Percentiles rank a stretch among this genome's conserved stretches.
phyloP scores from a whole-genome alignment of 2,329 filamentous ascomycete species.

The Huntiella savannae region DNA sequence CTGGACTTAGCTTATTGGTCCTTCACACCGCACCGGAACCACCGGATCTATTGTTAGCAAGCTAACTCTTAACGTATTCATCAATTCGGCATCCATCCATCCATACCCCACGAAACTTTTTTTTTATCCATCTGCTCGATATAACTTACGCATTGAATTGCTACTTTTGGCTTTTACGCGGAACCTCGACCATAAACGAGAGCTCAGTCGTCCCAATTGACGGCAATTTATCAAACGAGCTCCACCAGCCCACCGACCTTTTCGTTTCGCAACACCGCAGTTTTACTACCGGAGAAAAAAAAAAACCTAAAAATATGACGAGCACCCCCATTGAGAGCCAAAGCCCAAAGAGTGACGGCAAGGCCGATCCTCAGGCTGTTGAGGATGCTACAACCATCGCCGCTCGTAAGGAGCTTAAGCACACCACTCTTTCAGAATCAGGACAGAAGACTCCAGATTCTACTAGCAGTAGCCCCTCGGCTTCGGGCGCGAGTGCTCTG shows the following conservation, averaged over 20 bases:
- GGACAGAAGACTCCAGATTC: slow-evolving; percentile 18
- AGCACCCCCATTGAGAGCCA: slow-evolving; percentile 26
- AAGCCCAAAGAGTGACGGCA: slow-evolving; percentile 16
- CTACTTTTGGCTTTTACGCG: neutral
- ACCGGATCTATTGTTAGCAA: too few species aligned
- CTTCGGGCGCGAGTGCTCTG: slow-evolving; percentile 20
- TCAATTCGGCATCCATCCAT: neutral
- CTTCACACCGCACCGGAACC: too few species aligned
- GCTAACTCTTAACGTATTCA: neutral
- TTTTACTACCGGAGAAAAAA: too few species aligned
- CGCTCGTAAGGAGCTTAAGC: slow-evolving; percentile 43
- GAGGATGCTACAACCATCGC: slow-evolving; percentile 47
- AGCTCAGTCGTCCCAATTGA: neutral
- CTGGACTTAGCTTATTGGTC: too few species aligned
- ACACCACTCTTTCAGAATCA: slow-evolving; percentile 36
- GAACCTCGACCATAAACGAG: neutral
- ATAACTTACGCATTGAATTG: slow-evolving; percentile 1
- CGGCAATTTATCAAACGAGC: neutral
- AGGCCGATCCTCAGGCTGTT: slow-evolving; percentile 14
- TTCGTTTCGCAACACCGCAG: neutral
- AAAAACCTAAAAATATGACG: slow-evolving; percentile 19
- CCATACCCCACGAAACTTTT: neutral
- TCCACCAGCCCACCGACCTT: neutral
- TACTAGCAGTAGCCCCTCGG: slow-evolving; percentile 15
- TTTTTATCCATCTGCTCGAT: neutral